A percentile compares a stretch with the other conserved stretches of the same genome.
These are phyloP conservation scores for Aureobasidium subglaciale DNA, from an alignment of 2,329 filamentous ascomycete species.

Conservation along the genomic window DNA sequence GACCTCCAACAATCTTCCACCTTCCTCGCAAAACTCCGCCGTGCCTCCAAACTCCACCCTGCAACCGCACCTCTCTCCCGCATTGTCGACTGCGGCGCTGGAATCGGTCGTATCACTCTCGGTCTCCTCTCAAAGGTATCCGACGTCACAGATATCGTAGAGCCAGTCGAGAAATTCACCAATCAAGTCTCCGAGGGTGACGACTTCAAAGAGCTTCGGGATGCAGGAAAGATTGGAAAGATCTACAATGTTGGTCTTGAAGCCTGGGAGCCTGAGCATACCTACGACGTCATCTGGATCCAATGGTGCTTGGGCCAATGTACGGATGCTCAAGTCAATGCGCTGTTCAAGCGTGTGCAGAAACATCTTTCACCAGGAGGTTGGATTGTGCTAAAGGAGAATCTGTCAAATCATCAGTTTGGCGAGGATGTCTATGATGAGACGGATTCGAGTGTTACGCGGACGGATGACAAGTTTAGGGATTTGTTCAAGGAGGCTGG, in stretches of 20 bases:
- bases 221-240: slow-evolving; percentile 47
- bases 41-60: slow-evolving; percentile 26
- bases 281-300: slow-evolving; percentile 78
- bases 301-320: slow-evolving; percentile 88
- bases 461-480: slow-evolving; percentile 66
- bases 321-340: slow-evolving; percentile 63
- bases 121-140: slow-evolving; percentile 66
- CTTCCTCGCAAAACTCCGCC: slow-evolving; percentile 61
- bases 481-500: slow-evolving; percentile 62
- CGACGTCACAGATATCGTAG: slow-evolving; percentile 70
- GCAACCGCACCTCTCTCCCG: slow-evolving; percentile 28
- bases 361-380: slow-evolving; percentile 41
- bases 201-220: slow-evolving; percentile 27
- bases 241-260: slow-evolving; percentile 70
- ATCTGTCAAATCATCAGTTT: slow-evolving; percentile 50
- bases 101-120: slow-evolving; percentile 77
- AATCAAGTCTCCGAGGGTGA: slow-evolving; percentile 43
- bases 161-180: slow-evolving; percentile 79
- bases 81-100: slow-evolving; percentile 56
- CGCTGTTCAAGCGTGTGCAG: slow-evolving; percentile 51
- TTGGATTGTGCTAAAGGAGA: slow-evolving; percentile 74
- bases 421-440: slow-evolving; percentile 66
- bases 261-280: slow-evolving; percentile 51
- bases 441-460: slow-evolving; percentile 69
- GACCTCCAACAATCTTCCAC: slow-evolving; percentile 64